phyloP scores from a whole-genome alignment of 495 filamentous ascomycete species.

The Bombardia bombarda region DNA sequence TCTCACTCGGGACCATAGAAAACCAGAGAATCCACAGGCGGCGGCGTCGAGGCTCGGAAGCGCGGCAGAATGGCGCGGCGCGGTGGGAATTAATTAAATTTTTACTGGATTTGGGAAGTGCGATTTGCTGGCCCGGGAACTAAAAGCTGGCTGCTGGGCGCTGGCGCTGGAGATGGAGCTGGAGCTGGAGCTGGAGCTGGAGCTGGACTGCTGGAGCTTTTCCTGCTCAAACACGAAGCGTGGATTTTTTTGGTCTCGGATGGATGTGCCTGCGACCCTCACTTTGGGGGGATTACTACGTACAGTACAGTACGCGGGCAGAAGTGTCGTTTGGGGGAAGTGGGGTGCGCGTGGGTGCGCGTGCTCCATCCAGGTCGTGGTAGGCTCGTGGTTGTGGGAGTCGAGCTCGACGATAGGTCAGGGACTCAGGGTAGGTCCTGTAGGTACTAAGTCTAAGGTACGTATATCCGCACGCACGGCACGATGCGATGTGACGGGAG shows the following conservation, averaged over 20 bases:
- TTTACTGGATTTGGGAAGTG: not conserved
- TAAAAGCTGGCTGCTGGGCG: no score
- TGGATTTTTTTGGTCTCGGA: not conserved
- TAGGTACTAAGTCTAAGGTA: no score
- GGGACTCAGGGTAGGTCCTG: no score
- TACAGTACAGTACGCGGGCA: not conserved
- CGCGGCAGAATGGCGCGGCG: not conserved
- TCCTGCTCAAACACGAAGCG: no score
- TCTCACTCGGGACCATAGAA: constrained; percentile 9
- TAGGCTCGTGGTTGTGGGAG: not conserved
- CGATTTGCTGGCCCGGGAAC: not conserved
- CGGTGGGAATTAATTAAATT: no score
- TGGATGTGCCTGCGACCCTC: no score
- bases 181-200: not conserved
- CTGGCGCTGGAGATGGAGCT: not conserved
- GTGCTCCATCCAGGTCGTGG: not conserved
- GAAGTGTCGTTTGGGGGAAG: not conserved
- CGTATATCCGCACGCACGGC: no score
- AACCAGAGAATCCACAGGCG: no score
- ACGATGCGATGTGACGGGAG: no score
- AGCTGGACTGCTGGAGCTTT: not conserved
- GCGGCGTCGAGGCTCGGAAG: constrained; percentile 3
- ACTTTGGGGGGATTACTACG: no score
- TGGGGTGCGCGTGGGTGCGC: not conserved
- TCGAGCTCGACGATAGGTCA: no score